These are phyloP conservation scores for Cyclotella baltica DNA, from an alignment of 108 stramenopile genomes.

Conservation along the genomic window DNA sequence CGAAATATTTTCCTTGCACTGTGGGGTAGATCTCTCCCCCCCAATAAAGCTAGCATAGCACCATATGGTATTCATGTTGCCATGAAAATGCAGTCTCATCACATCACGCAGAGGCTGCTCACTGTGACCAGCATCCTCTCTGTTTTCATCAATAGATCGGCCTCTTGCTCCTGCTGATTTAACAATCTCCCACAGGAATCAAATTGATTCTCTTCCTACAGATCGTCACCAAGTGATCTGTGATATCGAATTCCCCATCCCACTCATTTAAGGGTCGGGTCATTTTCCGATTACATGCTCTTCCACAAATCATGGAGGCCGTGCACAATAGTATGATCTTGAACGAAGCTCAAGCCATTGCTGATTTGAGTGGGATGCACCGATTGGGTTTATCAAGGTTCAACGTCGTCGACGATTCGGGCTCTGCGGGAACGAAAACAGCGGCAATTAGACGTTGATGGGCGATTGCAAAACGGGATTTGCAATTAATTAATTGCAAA, in stretches of 20 bases:
- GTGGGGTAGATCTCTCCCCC: neutral
- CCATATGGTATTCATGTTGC: neutral
- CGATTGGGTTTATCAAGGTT: too few relatives aligned
- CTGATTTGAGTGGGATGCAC: too few relatives aligned
- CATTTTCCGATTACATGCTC: too few relatives aligned
- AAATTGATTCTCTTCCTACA: conserved; percentile 37
- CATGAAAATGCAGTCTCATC: neutral
- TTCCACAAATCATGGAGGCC: too few relatives aligned
- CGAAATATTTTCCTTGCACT: neutral
- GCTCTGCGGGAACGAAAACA: too few relatives aligned
- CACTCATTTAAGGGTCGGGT: neutral
- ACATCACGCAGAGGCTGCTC: neutral
- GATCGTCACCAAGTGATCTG: neutral
- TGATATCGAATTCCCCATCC: neutral
- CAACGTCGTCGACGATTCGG: too few relatives aligned
- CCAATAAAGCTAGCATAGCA: neutral
- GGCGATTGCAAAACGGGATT: too few relatives aligned
- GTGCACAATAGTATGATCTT: too few relatives aligned
- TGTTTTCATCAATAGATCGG: neutral
- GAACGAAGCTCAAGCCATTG: too few relatives aligned
- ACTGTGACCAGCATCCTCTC: neutral
- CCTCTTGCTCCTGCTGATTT: conserved; percentile 17
- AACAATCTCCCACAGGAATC: conserved; percentile 29
- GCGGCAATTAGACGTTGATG: too few relatives aligned
- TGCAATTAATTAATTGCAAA: too few relatives aligned